phyloP scores from a whole-genome alignment of 2,329 filamentous ascomycete genomes.

The Calonectria fujianensis region DNA sequence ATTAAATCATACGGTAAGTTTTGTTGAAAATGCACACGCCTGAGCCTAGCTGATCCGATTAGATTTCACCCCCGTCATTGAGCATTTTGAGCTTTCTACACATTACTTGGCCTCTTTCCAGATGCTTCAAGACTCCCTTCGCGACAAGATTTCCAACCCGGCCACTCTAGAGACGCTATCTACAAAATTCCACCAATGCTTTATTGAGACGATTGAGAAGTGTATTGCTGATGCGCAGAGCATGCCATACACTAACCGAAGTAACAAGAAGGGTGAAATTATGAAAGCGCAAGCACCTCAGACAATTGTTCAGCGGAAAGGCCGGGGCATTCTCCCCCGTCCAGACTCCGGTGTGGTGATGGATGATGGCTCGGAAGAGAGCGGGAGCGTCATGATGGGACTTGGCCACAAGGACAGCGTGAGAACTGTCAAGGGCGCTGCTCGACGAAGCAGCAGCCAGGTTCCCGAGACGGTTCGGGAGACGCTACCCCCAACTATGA shows the following conservation, averaged over 20 bases:
- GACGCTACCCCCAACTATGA: constrained; percentile 38
- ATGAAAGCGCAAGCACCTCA: constrained; percentile 47
- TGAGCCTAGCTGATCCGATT: constrained; percentile 24
- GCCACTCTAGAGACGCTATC: constrained; percentile 62
- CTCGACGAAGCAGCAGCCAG: constrained; percentile 51
- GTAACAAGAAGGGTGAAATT: constrained; percentile 63
- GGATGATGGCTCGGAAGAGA: constrained; percentile 63
- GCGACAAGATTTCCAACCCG: constrained; percentile 62
- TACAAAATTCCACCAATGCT: constrained; percentile 64
- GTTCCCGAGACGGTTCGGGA: constrained; percentile 51
- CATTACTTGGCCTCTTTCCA: constrained; percentile 60
- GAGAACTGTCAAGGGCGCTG: constrained; percentile 51
- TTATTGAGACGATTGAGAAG: constrained; percentile 62
- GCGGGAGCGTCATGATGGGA: constrained; percentile 55
- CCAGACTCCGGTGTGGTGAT: constrained; percentile 64
- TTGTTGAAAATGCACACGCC: background rate
- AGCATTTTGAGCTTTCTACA: constrained; percentile 63
- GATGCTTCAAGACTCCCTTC: constrained; percentile 58
- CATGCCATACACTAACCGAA: constrained; percentile 64
- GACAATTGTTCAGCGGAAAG: constrained; percentile 49
- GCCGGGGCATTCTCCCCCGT: constrained; percentile 54
- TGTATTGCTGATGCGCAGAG: constrained; percentile 60
- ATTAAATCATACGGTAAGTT: constrained; percentile 57
- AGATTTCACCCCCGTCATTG: constrained; percentile 65
- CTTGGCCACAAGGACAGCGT: constrained; percentile 58